These are phyloP conservation scores for Casuarina equisetifolia DNA, from an alignment of 306 rosid species.

Conservation along the genomic window DNA sequence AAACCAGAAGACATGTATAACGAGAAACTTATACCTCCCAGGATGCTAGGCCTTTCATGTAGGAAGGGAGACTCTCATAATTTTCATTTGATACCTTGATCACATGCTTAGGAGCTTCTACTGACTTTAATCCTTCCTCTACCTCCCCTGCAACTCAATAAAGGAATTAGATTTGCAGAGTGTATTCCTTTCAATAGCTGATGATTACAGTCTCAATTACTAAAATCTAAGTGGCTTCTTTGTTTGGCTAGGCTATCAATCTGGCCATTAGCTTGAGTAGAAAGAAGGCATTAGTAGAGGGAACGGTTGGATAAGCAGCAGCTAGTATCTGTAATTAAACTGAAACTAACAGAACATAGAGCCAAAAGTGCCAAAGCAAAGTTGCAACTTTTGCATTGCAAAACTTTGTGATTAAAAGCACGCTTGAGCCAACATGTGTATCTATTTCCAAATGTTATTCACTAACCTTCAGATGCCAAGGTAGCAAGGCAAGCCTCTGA, in stretches of 20 bases:
- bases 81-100: constrained; percentile 56
- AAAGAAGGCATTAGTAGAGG: constrained; percentile 1
- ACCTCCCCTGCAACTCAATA: constrained; percentile 34
- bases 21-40: constrained; percentile 75
- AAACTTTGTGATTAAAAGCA: background rate
- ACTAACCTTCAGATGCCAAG: constrained; percentile 71
- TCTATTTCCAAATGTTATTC: background rate
- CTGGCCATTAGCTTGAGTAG: constrained; percentile 33
- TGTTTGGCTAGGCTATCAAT: constrained; percentile 33
- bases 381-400: background rate
- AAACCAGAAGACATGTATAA: constrained; percentile 16
- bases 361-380: background rate
- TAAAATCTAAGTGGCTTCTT: constrained; percentile 27
- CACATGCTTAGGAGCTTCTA: constrained; percentile 35
- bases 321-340: background rate
- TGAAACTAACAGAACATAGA: background rate
- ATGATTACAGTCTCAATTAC: constrained; percentile 28
- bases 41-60: constrained; percentile 73
- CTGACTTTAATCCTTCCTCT: constrained; percentile 33
- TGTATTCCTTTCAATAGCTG: background rate
- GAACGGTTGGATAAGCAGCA: background rate
- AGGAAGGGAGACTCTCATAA: constrained; percentile 72
- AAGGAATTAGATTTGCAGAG: background rate
- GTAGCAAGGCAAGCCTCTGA: constrained; percentile 83
- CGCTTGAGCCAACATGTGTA: background rate